phyloP scores from a whole-genome alignment of 2,329 filamentous ascomycete genomes.

The Colletotrichum tamarilloi region DNA sequence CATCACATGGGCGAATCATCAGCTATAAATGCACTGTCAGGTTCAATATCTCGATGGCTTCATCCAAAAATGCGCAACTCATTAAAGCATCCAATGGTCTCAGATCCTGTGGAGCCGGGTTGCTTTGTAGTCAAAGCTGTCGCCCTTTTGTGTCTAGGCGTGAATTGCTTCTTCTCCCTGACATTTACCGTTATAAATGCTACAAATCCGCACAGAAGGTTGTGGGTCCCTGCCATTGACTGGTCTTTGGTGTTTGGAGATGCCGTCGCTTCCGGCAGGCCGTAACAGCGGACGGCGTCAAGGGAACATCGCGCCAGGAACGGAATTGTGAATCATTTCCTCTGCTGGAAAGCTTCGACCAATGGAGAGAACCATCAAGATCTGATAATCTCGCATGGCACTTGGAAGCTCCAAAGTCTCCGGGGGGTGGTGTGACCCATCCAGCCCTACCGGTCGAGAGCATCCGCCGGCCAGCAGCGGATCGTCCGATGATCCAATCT shows the following conservation, averaged over 20 bases:
- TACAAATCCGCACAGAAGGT: not conserved
- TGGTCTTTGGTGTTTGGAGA: not conserved
- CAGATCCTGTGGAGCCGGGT: not conserved
- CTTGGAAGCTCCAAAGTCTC: not conserved
- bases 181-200: not conserved
- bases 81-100: not conserved
- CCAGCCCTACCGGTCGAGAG: constrained; percentile 22
- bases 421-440: not conserved
- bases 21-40: not conserved
- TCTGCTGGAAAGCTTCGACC: constrained; percentile 24
- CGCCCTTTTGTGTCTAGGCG: not conserved
- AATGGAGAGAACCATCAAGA: constrained; percentile 21
- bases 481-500: constrained; percentile 31
- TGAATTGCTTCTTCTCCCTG: not conserved
- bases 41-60: not conserved
- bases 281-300: not conserved
- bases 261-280: not conserved
- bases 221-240: not conserved
- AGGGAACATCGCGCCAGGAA: constrained; percentile 19
- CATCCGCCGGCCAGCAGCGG: constrained; percentile 22
- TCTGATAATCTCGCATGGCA: constrained; percentile 33
- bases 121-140: not conserved
- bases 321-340: not conserved
- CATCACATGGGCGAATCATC: not conserved
- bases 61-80: not conserved